Percentiles rank a stretch among this genome's conserved stretches.
Conservation (phyloP, 495 filamentous ascomycete genomes). For the Trichoderma reesei region DNA sequence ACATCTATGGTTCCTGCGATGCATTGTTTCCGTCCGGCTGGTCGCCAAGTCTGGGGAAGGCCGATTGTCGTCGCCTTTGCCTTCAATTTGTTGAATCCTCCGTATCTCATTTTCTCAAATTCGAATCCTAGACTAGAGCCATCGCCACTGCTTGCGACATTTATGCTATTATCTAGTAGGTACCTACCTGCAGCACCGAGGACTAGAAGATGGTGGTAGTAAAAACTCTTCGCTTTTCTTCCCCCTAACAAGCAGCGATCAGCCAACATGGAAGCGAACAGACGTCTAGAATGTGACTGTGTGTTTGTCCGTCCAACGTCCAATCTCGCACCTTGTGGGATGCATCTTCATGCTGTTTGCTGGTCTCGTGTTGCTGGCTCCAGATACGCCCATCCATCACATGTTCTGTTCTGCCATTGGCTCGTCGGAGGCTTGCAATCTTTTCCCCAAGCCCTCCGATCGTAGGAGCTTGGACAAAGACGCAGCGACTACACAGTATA, state of each 20-base stretch:
- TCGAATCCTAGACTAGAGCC: not conserved
- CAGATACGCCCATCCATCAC: not conserved
- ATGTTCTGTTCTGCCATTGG: not conserved
- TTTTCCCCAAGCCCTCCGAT: not conserved
- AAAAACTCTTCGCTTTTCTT: no score
- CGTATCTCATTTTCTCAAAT: not conserved
- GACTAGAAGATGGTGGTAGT: no score
- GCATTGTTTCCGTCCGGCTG: no score
- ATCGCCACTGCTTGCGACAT: not conserved
- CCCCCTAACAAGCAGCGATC: not conserved
- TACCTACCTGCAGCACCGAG: no score
- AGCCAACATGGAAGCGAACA: not conserved
- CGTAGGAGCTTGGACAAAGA: not conserved
- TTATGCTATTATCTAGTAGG: no score
- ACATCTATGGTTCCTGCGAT: no score
- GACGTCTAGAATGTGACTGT: not conserved
- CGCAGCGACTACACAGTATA: not conserved
- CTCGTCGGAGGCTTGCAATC: not conserved
- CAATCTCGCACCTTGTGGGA: not conserved
- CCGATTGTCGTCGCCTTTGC: not conserved
- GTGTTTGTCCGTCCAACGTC: not conserved
- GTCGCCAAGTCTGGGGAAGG: not conserved
- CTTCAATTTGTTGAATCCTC: not conserved
- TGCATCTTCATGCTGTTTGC: not conserved
- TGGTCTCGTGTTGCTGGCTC: conserved; percentile 4